A percentile compares a stretch with the other conserved stretches of the same genome.
These are phyloP conservation scores for Suhomyces taliae DNA, from an alignment of 1,139 yeast genomes.

Conservation along the genomic window DNA sequence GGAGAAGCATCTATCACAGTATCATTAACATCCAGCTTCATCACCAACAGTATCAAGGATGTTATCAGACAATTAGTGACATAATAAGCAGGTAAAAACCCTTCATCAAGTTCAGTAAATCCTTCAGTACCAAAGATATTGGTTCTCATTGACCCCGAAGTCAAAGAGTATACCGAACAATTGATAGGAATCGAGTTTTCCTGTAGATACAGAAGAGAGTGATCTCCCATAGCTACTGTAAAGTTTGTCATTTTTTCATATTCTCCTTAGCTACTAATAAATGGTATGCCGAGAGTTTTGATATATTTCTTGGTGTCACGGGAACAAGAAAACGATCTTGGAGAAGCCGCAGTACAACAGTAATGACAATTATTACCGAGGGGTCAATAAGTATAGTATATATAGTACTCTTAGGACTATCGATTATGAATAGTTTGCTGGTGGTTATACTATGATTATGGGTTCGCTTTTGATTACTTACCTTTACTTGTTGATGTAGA, in stretches of 20 bases:
- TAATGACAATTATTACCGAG: too few species aligned
- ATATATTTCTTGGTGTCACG: background rate
- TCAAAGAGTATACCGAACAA: constrained; percentile 42
- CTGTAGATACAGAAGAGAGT: constrained; percentile 21
- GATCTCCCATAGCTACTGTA: constrained; percentile 20
- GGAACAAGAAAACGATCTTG: background rate
- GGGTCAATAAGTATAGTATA: too few species aligned
- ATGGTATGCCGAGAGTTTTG: background rate
- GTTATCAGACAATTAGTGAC: constrained; percentile 42
- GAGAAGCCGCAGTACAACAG: background rate
- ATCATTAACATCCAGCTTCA: constrained; percentile 4
- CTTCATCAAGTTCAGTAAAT: constrained; percentile 14
- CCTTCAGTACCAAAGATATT: constrained; percentile 20
- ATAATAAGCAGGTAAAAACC: constrained; percentile 42
- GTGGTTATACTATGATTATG: too few species aligned
- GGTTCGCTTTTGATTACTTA: too few species aligned
- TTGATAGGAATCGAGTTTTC: constrained; percentile 24
- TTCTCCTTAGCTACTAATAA: background rate
- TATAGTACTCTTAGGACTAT: too few species aligned
- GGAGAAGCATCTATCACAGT: constrained; percentile 14
- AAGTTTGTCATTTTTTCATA: constrained; percentile 6
- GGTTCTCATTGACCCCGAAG: constrained; percentile 29
- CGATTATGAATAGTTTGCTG: too few species aligned
- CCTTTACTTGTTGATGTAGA: too few species aligned
- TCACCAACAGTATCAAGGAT: constrained; percentile 14